phyloP scores from a whole-genome alignment of 257 asterid genomes.

The Catharanthus roseus region DNA sequence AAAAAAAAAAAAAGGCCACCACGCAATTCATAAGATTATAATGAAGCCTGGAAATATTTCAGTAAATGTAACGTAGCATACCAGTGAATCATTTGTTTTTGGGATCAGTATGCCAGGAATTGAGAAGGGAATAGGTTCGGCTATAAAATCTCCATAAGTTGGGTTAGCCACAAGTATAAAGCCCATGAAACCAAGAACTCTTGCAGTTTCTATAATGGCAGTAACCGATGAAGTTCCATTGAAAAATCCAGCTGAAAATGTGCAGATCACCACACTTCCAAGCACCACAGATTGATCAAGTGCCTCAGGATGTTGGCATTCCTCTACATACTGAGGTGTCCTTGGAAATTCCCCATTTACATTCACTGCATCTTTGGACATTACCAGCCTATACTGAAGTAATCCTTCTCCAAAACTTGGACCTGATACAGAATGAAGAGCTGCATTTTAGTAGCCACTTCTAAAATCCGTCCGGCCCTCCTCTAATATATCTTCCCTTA shows the following conservation, averaged over 20 bases:
- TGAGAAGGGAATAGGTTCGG: constrained; percentile 79
- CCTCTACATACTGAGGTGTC: constrained; percentile 52
- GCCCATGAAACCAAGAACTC: constrained; percentile 57
- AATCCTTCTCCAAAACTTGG: constrained; percentile 63
- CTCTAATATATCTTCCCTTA: too few relatives aligned
- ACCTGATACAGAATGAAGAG: constrained; percentile 25
- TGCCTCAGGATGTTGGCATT: constrained; percentile 80
- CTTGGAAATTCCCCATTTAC: constrained; percentile 41
- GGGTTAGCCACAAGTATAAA: constrained; percentile 77
- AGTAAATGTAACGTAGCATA: constrained; percentile 8
- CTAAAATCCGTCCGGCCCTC: background rate
- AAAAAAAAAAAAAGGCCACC: constrained; percentile 11
- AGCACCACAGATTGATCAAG: constrained; percentile 46
- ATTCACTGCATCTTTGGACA: constrained; percentile 67
- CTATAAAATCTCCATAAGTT: constrained; percentile 72
- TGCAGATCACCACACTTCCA: constrained; percentile 77
- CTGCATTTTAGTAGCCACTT: background rate
- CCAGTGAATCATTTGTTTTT: constrained; percentile 54
- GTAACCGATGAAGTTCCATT: constrained; percentile 57
- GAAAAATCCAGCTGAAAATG: constrained; percentile 69
- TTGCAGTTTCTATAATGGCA: constrained; percentile 59
- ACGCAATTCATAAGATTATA: background rate
- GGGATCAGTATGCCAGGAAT: constrained; percentile 83
- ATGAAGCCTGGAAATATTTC: background rate
- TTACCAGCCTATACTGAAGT: constrained; percentile 52